phyloP scores from a whole-genome alignment of 805 yeast species.

The Lachancea dasiensis region DNA sequence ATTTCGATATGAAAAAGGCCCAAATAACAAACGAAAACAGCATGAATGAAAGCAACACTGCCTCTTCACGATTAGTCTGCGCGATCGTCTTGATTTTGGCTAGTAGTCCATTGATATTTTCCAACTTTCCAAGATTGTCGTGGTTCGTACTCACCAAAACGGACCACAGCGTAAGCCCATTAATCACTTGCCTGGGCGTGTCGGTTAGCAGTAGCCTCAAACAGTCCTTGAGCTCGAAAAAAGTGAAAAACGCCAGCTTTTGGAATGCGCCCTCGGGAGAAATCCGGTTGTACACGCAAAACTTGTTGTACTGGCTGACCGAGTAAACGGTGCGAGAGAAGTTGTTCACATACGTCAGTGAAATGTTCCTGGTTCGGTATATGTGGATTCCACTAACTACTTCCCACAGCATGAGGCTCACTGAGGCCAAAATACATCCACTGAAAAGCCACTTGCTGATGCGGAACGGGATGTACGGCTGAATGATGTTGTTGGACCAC shows the following conservation, averaged over 20 bases:
- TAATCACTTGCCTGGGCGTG: conserved; percentile 81
- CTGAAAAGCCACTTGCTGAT: conserved; percentile 68
- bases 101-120: conserved; percentile 29
- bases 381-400: conserved; percentile 52
- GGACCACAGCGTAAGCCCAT: conserved; percentile 63
- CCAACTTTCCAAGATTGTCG: conserved; percentile 30
- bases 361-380: conserved; percentile 56
- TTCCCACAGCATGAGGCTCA: conserved; percentile 52
- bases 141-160: conserved; percentile 35
- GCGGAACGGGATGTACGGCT: conserved; percentile 44
- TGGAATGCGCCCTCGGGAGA: conserved; percentile 61
- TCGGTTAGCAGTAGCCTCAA: conserved; percentile 66
- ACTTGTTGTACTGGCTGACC: conserved; percentile 52
- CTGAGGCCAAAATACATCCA: conserved; percentile 71
- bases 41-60: conserved; percentile 72
- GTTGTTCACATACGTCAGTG: conserved; percentile 61
- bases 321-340: conserved; percentile 57
- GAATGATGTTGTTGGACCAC: conserved; percentile 52
- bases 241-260: conserved; percentile 59
- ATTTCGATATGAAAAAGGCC: conserved; percentile 56
- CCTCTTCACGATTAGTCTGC: conserved; percentile 53
- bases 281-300: conserved; percentile 66
- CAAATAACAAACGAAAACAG: conserved; percentile 67
- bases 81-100: conserved; percentile 52
- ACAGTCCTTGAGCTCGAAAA: conserved; percentile 58